Evolutionary conservation across 2,329 filamentous ascomycete species (phyloP), one percentile per base, ranked within the genome.

Genomic region (Cephalotrichum gorgonifer): DNA sequence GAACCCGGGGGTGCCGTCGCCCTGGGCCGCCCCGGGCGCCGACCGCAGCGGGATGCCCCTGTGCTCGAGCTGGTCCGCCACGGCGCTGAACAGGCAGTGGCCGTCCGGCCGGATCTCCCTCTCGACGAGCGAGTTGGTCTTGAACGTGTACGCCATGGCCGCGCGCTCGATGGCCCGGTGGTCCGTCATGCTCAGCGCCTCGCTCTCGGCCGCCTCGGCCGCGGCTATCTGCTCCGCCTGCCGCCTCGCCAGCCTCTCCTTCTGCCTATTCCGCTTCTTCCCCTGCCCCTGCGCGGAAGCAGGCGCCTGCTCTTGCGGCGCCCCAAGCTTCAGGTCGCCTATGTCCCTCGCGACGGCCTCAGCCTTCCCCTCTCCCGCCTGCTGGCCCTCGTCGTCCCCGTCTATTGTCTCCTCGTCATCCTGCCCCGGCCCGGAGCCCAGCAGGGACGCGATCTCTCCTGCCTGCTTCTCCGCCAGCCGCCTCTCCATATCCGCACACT

Each of bases 71-170:
- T 95, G 89, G 63, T 93, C 88, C 25, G 91, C 90, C 46, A 97
- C 77, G 0, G 93, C 89, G 15, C 88, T 86, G 67, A 97, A 98
- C 15, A 98, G 71, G 62, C 93, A 98, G 68, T 98, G 93, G 0
- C 93, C 93, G 65, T 98, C 91, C 0, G 93, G 88, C 35, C 78
- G 78, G 50, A 98, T 89, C 51, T 88, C 81, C 57, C 86, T 78
- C 69, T 96, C 87, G 20, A 70, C 71, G 15, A 97, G 74, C 1
- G 73, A 73, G 50, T 84, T 69, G 42, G 73, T 69, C 48, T 72
- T 67, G 62, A 96, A 85, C 38, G 79, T 77, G 26, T 71, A 70
- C 50, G 78, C 71, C 81, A 98, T 90, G 43, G 77, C 75, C 47
- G 76, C 71, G 56, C 80, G 75, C 69, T 95, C 89, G 47, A 77